Conservation (phyloP, 176 grass and related monocot species). For the Phoenix dactylifera region DNA sequence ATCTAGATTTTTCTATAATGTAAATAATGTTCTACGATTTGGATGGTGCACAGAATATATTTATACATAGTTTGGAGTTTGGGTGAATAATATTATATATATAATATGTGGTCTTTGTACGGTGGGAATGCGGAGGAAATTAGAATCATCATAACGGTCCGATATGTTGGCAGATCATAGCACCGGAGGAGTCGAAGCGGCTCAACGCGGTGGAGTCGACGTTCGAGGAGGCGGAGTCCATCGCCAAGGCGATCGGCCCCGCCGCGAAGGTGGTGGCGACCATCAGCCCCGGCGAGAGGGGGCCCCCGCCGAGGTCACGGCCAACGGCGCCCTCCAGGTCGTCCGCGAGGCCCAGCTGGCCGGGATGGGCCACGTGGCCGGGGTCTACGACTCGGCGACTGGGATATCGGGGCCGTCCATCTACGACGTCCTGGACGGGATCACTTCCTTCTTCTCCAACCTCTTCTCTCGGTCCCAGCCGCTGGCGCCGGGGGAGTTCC, state of each 20-base stretch:
- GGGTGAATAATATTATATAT: no score
- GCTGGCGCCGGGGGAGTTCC: conserved; percentile 56
- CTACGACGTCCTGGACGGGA: conserved; percentile 67
- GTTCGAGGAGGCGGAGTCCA: conserved; percentile 49
- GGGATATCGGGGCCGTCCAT: conserved; percentile 18
- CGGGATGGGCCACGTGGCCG: conserved; percentile 47
- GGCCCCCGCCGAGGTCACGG: conserved; percentile 41
- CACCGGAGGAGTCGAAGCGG: conserved; percentile 47
- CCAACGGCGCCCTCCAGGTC: conserved; percentile 70
- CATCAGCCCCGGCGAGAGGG: conserved; percentile 42
- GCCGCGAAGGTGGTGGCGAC: conserved; percentile 84
- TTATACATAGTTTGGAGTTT: no score
- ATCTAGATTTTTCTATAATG: no score
- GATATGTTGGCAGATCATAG: conserved; percentile 35
- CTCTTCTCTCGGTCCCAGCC: conserved; percentile 54
- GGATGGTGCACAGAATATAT: no score
- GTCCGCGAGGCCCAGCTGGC: conserved; percentile 74
- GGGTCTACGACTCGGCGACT: conserved; percentile 42
- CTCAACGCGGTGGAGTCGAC: conserved; percentile 61
- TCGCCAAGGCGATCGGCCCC: conserved; percentile 83
- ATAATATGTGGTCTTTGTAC: no score
- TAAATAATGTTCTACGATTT: no score
- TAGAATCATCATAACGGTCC: no score
- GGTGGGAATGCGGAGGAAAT: no score
- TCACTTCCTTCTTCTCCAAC: conserved; percentile 64